Conservation (phyloP, 371 early-diverging fungal genomes). For the Mucor velutinosus region DNA sequence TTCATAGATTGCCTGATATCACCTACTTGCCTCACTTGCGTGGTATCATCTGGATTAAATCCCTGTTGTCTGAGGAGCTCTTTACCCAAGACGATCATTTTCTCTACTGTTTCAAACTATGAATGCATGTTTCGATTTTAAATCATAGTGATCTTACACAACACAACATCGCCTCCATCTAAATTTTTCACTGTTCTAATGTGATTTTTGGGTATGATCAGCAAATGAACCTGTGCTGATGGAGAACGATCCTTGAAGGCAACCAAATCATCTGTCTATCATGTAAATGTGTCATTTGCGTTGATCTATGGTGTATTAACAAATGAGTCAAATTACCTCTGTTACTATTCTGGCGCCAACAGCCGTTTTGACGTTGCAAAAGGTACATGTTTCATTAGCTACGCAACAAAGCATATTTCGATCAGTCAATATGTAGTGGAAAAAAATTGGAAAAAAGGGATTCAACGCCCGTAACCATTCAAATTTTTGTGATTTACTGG, state of each 20-base stretch:
- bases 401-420: slow-evolving; percentile 8
- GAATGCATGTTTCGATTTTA: too few relatives aligned
- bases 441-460: neutral
- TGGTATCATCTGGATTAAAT: slow-evolving; percentile 27
- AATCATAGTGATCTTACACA: slow-evolving; percentile 40
- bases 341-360: slow-evolving; percentile 9
- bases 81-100: slow-evolving; percentile 46
- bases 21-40: slow-evolving; percentile 19
- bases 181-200: slow-evolving; percentile 43
- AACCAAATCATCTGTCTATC: slow-evolving; percentile 52
- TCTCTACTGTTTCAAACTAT: slow-evolving; percentile 28
- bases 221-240: slow-evolving; percentile 51
- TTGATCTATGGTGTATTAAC: too few relatives aligned
- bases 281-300: neutral
- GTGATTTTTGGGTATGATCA: slow-evolving; percentile 58
- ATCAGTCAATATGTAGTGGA: neutral
- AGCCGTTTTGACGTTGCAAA: slow-evolving; percentile 17
- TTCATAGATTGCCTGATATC: too few relatives aligned
- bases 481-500: neutral
- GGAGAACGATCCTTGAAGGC: slow-evolving; percentile 68
- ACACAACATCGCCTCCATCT: slow-evolving; percentile 39
- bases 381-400: slow-evolving; percentile 9
- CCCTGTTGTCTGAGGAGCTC: slow-evolving; percentile 43
- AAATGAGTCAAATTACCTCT: slow-evolving; percentile 7
- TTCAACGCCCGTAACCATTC: neutral